Percentiles rank a stretch among this genome's conserved stretches.
These are phyloP conservation scores for Epichloe elymi DNA, from an alignment of 2,329 filamentous ascomycete species.

Conservation along the genomic window DNA sequence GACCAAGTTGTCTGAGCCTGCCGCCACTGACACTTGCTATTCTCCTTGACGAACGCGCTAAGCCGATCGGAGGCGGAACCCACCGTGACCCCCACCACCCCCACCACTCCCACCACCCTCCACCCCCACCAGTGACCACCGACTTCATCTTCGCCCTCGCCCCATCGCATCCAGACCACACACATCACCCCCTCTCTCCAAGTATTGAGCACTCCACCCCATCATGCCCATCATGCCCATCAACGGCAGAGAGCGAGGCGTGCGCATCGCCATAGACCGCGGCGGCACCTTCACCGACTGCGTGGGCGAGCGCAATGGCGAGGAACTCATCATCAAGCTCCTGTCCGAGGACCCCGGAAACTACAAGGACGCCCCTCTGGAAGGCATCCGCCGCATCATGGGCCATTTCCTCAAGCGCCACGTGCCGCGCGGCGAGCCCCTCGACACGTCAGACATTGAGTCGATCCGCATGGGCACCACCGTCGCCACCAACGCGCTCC, in stretches of 20 bases:
- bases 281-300: conserved; percentile 54
- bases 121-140: too few species aligned
- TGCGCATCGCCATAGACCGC: conserved; percentile 22
- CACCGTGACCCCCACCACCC: too few species aligned
- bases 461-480: conserved; percentile 74
- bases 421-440: conserved; percentile 18
- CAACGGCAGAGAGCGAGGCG: conserved; percentile 58
- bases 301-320: conserved; percentile 50
- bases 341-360: conserved; percentile 60
- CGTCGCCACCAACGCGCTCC: conserved; percentile 63
- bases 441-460: conserved; percentile 31
- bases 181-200: background rate
- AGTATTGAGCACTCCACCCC: background rate
- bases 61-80: background rate
- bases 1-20: too few species aligned
- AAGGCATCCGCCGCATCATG: conserved; percentile 47
- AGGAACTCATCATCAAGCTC: conserved; percentile 59
- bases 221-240: background rate
- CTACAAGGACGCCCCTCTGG: conserved; percentile 60
- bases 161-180: too few species aligned
- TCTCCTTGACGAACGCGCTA: too few species aligned
- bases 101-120: too few species aligned
- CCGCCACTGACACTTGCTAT: too few species aligned
- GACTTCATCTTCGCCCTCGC: too few species aligned
- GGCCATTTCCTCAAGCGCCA: conserved; percentile 19